These are phyloP conservation scores for Botrytis hyacinthi DNA, from an alignment of 2,329 filamentous ascomycete genomes.

Conservation along the genomic window DNA sequence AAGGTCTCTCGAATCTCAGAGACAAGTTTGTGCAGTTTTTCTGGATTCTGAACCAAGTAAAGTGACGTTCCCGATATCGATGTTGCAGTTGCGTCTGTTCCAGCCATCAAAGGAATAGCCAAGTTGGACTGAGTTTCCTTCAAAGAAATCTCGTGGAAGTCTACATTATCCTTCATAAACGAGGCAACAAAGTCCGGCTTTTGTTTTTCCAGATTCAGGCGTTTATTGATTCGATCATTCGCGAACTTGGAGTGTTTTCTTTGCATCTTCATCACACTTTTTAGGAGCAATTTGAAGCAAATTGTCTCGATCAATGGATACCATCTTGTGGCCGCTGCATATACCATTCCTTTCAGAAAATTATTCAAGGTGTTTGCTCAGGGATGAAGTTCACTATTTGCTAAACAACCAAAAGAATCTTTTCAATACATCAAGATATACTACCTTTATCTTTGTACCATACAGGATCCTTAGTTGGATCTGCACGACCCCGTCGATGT, in stretches of 20 bases:
- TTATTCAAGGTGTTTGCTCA: neutral
- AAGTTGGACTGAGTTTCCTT: neutral
- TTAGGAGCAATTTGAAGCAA: neutral
- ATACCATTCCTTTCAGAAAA: neutral
- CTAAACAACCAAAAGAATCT: constrained; percentile 16
- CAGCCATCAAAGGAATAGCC: neutral
- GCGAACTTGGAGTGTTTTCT: neutral
- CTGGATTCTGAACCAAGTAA: neutral
- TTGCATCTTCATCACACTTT: neutral
- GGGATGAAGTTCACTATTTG: neutral
- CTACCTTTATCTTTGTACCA: neutral
- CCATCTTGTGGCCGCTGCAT: neutral
- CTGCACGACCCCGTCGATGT: neutral
- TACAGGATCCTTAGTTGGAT: neutral
- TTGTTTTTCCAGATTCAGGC: neutral
- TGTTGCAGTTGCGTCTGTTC: neutral
- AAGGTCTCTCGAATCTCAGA: neutral
- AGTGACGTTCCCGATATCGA: neutral
- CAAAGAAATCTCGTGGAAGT: neutral
- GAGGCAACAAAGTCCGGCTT: neutral
- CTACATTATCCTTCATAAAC: neutral
- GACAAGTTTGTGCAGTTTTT: neutral
- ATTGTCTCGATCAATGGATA: neutral
- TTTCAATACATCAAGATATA: neutral
- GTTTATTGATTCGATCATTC: neutral